Conservation (phyloP, 805 yeast genomes). For the Millerago galiae region DNA sequence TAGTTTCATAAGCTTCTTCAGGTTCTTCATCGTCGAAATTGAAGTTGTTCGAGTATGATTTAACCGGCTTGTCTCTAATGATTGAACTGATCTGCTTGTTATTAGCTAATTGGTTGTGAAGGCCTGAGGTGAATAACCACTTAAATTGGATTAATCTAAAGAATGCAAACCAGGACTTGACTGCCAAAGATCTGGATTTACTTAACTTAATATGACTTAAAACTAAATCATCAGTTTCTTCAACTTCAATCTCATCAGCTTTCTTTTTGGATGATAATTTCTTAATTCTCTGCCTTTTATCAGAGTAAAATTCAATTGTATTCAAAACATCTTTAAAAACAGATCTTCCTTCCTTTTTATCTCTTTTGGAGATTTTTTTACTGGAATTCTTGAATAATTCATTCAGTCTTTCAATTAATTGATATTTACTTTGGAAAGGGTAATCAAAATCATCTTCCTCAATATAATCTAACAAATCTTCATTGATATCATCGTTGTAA, state of each 20-base stretch:
- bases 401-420: conserved; percentile 33
- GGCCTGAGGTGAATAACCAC: conserved; percentile 22
- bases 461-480: conserved; percentile 29
- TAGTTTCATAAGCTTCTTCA: conserved; percentile 6
- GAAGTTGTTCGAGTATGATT: conserved; percentile 9
- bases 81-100: conserved; percentile 14
- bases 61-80: conserved; percentile 17
- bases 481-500: conserved; percentile 37
- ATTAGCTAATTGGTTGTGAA: conserved; percentile 22
- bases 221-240: conserved; percentile 11
- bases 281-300: conserved; percentile 29
- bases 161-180: conserved; percentile 25
- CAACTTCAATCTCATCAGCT: conserved; percentile 5
- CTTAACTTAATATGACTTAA: conserved; percentile 21
- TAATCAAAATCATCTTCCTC: conserved; percentile 36
- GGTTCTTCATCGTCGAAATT: conserved; percentile 10
- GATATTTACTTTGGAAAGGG: conserved; percentile 51
- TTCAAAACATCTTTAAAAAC: conserved; percentile 51
- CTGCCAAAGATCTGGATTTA: conserved; percentile 23
- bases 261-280: conserved; percentile 12
- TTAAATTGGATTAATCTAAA: conserved; percentile 23
- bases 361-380: conserved; percentile 54
- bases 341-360: conserved; percentile 52
- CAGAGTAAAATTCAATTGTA: conserved; percentile 38
- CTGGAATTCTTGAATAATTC: conserved; percentile 45